These are phyloP conservation scores for Gardenia jasminoides DNA, from an alignment of 257 asterid species.

Conservation along the genomic window DNA sequence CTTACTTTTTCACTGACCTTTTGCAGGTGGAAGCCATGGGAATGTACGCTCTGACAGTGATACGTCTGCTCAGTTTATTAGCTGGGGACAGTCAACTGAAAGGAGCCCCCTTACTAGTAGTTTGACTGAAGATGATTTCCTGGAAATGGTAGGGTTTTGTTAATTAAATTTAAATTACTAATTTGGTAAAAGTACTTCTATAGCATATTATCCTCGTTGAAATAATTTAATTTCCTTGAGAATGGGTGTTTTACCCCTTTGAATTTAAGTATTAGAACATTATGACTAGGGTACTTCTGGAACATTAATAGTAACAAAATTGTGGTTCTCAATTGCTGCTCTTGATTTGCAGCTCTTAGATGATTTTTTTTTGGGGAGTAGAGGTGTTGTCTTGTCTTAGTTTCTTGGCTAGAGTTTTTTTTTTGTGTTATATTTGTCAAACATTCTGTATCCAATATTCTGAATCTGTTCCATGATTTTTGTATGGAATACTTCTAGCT, in stretches of 20 bases:
- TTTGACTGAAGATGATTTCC: slow-evolving; percentile 84
- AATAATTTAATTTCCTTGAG: background rate
- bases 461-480: too few relatives aligned
- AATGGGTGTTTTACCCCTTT: background rate
- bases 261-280: background rate
- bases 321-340: background rate
- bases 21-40: slow-evolving; percentile 34
- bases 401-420: background rate
- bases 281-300: background rate
- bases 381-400: background rate
- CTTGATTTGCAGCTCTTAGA: background rate
- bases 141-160: slow-evolving; percentile 69
- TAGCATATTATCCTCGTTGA: background rate
- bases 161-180: slow-evolving; percentile 1
- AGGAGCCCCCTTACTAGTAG: slow-evolving; percentile 46
- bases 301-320: too few relatives aligned
- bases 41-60: slow-evolving; percentile 24
- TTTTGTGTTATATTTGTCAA: background rate
- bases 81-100: slow-evolving; percentile 58
- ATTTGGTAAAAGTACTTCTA: background rate
- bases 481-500: too few relatives aligned
- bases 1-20: slow-evolving; percentile 35
- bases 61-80: slow-evolving; percentile 37
- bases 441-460: background rate
- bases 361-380: too few relatives aligned